Conservation (phyloP, 2,329 filamentous ascomycete species). For the Clonostachys rosea region DNA sequence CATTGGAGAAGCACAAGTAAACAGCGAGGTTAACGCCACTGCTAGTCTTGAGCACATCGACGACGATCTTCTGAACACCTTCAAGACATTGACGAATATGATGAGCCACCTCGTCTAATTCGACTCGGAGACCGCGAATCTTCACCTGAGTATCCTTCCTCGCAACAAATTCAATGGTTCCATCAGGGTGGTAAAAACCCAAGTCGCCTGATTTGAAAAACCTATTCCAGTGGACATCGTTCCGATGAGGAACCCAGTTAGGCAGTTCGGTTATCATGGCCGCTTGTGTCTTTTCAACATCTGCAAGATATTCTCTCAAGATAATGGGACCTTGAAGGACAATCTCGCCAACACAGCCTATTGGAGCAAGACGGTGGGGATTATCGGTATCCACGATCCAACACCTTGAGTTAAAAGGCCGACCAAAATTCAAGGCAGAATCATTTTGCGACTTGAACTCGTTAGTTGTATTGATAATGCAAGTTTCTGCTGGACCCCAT, state of each 20-base stretch:
- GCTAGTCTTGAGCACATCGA: not conserved
- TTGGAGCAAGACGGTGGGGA: constrained; percentile 2
- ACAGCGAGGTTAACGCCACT: not conserved
- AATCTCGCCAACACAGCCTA: constrained; percentile 7
- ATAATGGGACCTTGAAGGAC: constrained; percentile 23
- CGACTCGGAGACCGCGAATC: constrained; percentile 1
- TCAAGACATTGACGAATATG: not conserved
- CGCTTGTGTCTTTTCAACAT: constrained; percentile 15
- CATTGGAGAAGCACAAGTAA: not conserved
- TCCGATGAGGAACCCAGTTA: not conserved
- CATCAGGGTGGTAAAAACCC: not conserved
- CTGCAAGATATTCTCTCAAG: constrained; percentile 41
- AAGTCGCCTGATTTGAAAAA: constrained; percentile 1
- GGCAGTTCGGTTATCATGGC: not conserved
- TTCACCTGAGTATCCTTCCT: constrained; percentile 2
- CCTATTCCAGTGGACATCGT: not conserved
- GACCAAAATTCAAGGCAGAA: constrained; percentile 2
- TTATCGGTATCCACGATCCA: constrained; percentile 6
- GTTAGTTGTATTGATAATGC: constrained; percentile 3
- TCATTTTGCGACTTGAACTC: not conserved
- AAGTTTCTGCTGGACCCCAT: constrained; percentile 6
- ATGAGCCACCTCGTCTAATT: not conserved
- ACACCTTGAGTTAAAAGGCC: constrained; percentile 2
- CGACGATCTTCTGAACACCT: not conserved
- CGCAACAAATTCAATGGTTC: constrained; percentile 1